Base-by-base conservation (phyloP, 2,329 filamentous ascomycete species). In the Colletotrichum tanaceti region DNA sequence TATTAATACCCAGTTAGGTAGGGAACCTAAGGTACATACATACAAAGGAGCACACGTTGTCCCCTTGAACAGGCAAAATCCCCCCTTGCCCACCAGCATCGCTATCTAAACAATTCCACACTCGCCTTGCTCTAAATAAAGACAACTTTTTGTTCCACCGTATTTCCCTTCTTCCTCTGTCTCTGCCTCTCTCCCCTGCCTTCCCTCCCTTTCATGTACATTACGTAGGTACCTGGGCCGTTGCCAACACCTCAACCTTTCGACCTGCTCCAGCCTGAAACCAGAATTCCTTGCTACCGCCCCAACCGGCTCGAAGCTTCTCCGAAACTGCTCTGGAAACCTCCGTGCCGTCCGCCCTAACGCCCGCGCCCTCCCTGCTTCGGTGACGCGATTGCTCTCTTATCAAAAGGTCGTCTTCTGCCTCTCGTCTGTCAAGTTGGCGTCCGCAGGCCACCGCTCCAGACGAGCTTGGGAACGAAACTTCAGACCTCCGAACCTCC, bases 181-280 rank as follows among this genome's bases (percentile, higher is more conserved):
- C 32, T 35, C 32, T 35, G 32, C 32, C 32, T 35, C 32, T 10
- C 32, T 35, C 7, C 1, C 53, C 10, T n/a, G 11, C 46, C 14
- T 39, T 44, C 24, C 14, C 32, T 44, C 35, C 55, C 43, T 47
- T 50, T 58, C 47, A 39, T 11, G 41, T 47, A 35, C 32, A 35
- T 35, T 35, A 35, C 9, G 32, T 10, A 35, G 32, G 9, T 35
- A 35, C 32, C 32, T 35, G 10, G 9, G 32, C 32, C 35, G 20
- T 32, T 35, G 35, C 59, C 61, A 18, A 35, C 65, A 38, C 54
- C 54, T 54, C 55, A 68, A 65, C 61, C 65, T 54, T 43, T 54
- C 43, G 35, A 20, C 57, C 38, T 59, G 54, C 54, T 54, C 53
- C 54, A 47, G 49, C 43, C 65, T 68, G 65, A 68, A 68, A 68